Evolutionary conservation across 1,284 basidiomycete genomes (phyloP).

Genomic region (Chondrostereum purpureum): DNA sequence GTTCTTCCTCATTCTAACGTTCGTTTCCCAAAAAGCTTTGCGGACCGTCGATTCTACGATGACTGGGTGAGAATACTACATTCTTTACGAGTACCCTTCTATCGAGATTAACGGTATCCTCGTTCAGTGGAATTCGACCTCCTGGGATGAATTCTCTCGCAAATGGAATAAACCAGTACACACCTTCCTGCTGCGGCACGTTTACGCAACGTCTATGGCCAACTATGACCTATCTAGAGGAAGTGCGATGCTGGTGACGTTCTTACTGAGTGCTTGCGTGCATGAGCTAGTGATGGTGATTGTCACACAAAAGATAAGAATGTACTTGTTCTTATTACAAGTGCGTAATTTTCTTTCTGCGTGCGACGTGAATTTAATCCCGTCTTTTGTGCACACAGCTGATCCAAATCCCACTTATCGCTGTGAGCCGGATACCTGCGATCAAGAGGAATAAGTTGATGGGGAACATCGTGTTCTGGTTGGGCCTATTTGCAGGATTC

Average conservation of each 20-base stretch:
- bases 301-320: constrained; percentile 82
- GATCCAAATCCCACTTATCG: constrained; percentile 88
- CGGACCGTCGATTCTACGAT: constrained; percentile 94
- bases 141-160: constrained; percentile 94
- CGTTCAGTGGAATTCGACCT: constrained; percentile 86
- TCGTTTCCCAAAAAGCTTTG: constrained; percentile 53
- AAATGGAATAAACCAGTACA: constrained; percentile 96
- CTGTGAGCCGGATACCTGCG: constrained; percentile 67
- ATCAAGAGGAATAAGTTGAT: constrained; percentile 77
- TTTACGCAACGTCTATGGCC: constrained; percentile 84
- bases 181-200: constrained; percentile 89
- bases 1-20: not conserved
- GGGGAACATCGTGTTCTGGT: constrained; percentile 88
- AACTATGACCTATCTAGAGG: constrained; percentile 70
- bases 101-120: not conserved
- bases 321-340: constrained; percentile 73
- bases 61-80: constrained; percentile 72
- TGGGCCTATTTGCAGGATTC: constrained; percentile 86
- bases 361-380: not conserved
- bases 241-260: constrained; percentile 87
- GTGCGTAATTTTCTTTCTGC: constrained; percentile 14
- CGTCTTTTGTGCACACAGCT: constrained; percentile 43
- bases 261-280: constrained; percentile 80
- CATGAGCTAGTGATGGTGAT: constrained; percentile 97
- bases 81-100: constrained; percentile 25